These are phyloP conservation scores for Elaeis oleifera DNA, from an alignment of 202 grass and related monocot species.

Conservation along the genomic window DNA sequence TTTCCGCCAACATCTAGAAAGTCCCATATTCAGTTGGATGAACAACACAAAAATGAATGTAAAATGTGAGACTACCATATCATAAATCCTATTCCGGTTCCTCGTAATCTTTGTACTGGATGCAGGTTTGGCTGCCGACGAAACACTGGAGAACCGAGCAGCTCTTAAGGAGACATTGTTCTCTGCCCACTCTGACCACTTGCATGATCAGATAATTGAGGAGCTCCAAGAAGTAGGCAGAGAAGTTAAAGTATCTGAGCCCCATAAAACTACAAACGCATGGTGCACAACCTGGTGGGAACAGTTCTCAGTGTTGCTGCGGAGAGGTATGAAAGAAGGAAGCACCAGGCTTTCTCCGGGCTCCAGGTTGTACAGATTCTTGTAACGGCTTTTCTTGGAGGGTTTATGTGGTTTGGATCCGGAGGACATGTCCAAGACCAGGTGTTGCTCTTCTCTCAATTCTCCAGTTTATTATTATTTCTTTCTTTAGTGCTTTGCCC, in stretches of 20 bases:
- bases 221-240: conserved; percentile 5
- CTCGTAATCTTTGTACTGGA: too few relatives aligned
- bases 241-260: conserved; percentile 6
- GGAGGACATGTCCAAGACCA: conserved; percentile 36
- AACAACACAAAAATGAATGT: neutral
- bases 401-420: conserved; percentile 31
- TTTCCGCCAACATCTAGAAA: too few relatives aligned
- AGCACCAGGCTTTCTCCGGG: conserved; percentile 30
- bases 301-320: conserved; percentile 34
- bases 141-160: conserved; percentile 4
- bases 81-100: too few relatives aligned
- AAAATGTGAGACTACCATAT: neutral
- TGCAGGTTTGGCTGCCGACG: conserved; percentile 22
- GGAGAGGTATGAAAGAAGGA: conserved; percentile 41
- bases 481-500: neutral
- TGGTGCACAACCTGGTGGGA: conserved; percentile 43
- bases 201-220: conserved; percentile 18
- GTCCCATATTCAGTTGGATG: too few relatives aligned
- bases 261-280: conserved; percentile 3
- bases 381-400: conserved; percentile 17
- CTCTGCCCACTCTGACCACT: conserved; percentile 14
- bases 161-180: conserved; percentile 23
- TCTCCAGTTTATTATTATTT: neutral
- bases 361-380: conserved; percentile 27
- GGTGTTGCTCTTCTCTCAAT: conserved; percentile 3